Conservation (phyloP, 192 early-diverging fungal genomes). For the Cetraspora pellucida region DNA sequence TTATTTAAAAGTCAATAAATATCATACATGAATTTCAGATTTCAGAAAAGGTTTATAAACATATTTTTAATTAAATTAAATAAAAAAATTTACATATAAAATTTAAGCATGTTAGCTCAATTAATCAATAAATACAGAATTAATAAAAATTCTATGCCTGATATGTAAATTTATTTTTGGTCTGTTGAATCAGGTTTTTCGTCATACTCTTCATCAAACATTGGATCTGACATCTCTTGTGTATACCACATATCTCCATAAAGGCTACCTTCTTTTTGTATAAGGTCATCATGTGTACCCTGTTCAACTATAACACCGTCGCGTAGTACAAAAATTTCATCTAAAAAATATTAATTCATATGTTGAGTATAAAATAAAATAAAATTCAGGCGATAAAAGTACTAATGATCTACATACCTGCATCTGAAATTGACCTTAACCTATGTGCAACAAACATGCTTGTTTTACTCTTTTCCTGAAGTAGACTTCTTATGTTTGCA, state of each 20-base stretch:
- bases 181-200: no score
- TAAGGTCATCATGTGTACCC: conserved; percentile 81
- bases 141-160: no score
- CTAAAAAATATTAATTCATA: conserved; percentile 39
- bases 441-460: conserved; percentile 96
- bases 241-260: conserved; percentile 91
- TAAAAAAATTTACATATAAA: no score
- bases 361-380: not conserved
- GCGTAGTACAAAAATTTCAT: conserved; percentile 89
- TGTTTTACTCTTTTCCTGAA: conserved; percentile 73
- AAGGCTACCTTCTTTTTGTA: conserved; percentile 63
- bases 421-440: conserved; percentile 85
- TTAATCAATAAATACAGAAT: no score
- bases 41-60: no score
- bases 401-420: conserved; percentile 45
- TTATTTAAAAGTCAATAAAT: no score
- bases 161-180: no score
- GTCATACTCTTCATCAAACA: no score
- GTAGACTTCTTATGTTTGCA: conserved; percentile 82
- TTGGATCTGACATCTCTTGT: conserved; percentile 50
- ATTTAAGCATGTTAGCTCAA: no score
- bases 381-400: not conserved
- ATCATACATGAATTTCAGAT: no score
- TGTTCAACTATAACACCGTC: conserved; percentile 83
- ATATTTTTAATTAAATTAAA: no score